Conservation (phyloP, 2,329 filamentous ascomycete species). For the Chaetomium globosum region DNA sequence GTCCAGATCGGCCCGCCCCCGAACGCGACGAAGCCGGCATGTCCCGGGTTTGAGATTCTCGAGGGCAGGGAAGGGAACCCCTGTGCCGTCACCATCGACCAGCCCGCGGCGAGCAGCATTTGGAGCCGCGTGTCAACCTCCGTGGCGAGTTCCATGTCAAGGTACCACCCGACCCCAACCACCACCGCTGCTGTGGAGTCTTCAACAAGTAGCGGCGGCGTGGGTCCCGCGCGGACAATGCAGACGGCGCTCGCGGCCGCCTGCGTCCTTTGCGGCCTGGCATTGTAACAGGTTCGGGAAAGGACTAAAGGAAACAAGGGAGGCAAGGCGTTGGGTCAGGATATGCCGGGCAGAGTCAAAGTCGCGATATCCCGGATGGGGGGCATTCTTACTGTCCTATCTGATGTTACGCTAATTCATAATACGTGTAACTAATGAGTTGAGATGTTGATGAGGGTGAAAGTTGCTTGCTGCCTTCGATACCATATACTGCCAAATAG, state of each 20-base stretch:
- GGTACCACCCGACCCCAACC: neutral
- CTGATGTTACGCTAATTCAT: too few species aligned
- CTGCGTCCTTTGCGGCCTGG: conserved; percentile 7
- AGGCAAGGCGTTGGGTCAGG: too few species aligned
- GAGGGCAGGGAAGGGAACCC: neutral
- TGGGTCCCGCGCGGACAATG: neutral
- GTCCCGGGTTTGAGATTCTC: neutral
- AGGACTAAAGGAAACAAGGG: too few species aligned
- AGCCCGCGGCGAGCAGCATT: conserved; percentile 1
- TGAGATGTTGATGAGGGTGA: too few species aligned
- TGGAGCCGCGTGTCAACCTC: conserved; percentile 11
- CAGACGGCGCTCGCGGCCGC: conserved; percentile 6
- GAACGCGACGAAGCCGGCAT: neutral
- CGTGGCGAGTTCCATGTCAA: neutral
- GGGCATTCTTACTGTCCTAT: too few species aligned
- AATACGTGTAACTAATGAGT: too few species aligned
- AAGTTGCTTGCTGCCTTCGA: too few species aligned
- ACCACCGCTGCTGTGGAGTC: neutral
- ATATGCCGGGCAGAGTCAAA: too few species aligned
- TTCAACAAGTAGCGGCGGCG: neutral
- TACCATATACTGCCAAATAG: too few species aligned
- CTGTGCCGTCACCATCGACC: conserved; percentile 6
- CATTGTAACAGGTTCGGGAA: neutral
- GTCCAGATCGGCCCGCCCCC: neutral
- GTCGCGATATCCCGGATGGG: too few species aligned